Evolutionary conservation across 176 grass and related monocot species (phyloP).

Genomic region (Avena atlantica): DNA sequence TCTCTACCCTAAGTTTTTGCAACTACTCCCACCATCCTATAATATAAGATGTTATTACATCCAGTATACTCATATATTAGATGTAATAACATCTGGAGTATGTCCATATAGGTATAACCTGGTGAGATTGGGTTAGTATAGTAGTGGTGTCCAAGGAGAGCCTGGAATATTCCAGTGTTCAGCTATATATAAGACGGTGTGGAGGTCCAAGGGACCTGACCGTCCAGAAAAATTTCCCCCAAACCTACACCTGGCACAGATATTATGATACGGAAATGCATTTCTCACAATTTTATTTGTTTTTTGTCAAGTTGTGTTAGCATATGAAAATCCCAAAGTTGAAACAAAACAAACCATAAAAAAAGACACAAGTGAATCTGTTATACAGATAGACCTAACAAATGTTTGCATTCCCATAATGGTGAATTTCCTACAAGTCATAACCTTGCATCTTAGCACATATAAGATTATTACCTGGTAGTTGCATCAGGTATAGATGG

Average conservation of each 20-base stretch:
- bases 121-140: no score
- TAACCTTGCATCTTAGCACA: background rate
- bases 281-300: background rate
- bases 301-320: background rate
- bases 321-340: slow-evolving; percentile 7
- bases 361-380: background rate
- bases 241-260: background rate
- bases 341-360: slow-evolving; percentile 2
- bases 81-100: background rate
- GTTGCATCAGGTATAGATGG: slow-evolving; percentile 53
- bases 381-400: background rate
- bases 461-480: slow-evolving; percentile 59
- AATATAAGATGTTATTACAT: no score
- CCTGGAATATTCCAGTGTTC: no score
- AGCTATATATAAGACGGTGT: no score
- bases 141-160: no score
- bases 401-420: background rate
- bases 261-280: background rate
- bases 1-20: background rate
- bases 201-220: no score
- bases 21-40: background rate
- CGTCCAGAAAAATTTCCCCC: no score
- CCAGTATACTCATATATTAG: no score
- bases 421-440: background rate
- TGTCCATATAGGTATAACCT: background rate